phyloP scores from a whole-genome alignment of 1,284 basidiomycete species.

The Termitomyces sp. region DNA sequence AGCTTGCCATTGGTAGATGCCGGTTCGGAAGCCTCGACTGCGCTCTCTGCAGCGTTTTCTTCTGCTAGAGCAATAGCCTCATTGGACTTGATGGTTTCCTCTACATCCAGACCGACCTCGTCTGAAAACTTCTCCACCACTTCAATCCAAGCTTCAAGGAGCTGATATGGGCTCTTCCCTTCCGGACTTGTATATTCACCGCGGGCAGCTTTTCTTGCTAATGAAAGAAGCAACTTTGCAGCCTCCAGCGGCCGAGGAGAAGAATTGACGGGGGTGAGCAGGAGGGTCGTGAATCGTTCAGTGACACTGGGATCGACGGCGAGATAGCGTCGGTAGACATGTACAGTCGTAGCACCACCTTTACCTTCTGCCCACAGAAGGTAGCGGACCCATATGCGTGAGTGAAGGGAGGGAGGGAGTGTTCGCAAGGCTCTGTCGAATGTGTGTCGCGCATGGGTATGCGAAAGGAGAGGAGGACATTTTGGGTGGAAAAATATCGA shows the following conservation, averaged over 20 bases:
- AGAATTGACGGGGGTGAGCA: constrained; percentile 64
- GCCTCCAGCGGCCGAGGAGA: constrained; percentile 87
- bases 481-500: constrained; percentile 87
- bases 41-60: constrained; percentile 33
- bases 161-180: constrained; percentile 93
- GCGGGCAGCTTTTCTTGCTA: constrained; percentile 79
- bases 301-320: constrained; percentile 81
- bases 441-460: constrained; percentile 89
- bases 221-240: constrained; percentile 81
- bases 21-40: constrained; percentile 27
- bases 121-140: constrained; percentile 90
- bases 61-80: constrained; percentile 38
- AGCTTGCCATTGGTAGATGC: constrained; percentile 50
- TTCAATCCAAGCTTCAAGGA: constrained; percentile 91
- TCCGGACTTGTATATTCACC: constrained; percentile 88
- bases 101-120: constrained; percentile 87
- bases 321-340: constrained; percentile 90
- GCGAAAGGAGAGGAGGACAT: constrained; percentile 81
- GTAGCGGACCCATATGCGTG: constrained; percentile 91
- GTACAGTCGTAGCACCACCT: constrained; percentile 82
- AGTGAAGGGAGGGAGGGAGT: constrained; percentile 91
- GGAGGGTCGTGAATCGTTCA: constrained; percentile 76
- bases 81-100: constrained; percentile 59
- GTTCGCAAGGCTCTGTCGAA: constrained; percentile 95
- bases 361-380: constrained; percentile 89